A percentile compares a stretch with the other conserved stretches of the same genome.
phyloP scores from a whole-genome alignment of 805 yeast genomes.

The Blastobotrys americana region DNA sequence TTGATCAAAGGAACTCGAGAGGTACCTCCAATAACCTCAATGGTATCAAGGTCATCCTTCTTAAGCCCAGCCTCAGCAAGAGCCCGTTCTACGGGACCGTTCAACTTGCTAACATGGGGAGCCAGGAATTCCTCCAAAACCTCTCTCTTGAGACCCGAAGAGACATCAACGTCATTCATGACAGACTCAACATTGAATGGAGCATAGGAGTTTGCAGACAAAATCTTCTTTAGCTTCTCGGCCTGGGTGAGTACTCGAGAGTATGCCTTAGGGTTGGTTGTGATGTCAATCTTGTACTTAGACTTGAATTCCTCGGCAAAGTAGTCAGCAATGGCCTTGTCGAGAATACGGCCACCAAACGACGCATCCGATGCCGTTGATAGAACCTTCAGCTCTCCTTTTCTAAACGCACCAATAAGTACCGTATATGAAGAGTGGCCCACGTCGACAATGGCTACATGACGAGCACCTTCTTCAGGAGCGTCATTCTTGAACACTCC shows the following conservation, averaged over 20 bases:
- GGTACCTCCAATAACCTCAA: slow-evolving; percentile 97
- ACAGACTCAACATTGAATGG: slow-evolving; percentile 94
- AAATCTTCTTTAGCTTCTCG: slow-evolving; percentile 89
- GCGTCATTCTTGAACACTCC: slow-evolving; percentile 94
- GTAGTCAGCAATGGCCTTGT: slow-evolving; percentile 87
- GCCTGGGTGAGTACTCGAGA: slow-evolving; percentile 86
- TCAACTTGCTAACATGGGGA: slow-evolving; percentile 72
- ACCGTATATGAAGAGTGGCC: slow-evolving; percentile 96
- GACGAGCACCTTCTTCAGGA: slow-evolving; percentile 88
- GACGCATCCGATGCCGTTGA: slow-evolving; percentile 91
- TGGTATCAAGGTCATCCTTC: slow-evolving; percentile 71
- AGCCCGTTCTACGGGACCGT: slow-evolving; percentile 74
- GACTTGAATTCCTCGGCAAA: slow-evolving; percentile 87
- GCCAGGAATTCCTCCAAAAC: slow-evolving; percentile 84
- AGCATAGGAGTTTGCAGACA: slow-evolving; percentile 92
- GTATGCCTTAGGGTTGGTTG: slow-evolving; percentile 89
- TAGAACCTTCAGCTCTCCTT: slow-evolving; percentile 89
- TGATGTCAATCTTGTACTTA: slow-evolving; percentile 90
- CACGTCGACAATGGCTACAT: slow-evolving; percentile 89
- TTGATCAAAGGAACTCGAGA: slow-evolving; percentile 95
- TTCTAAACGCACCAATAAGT: slow-evolving; percentile 81
- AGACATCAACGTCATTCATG: slow-evolving; percentile 94
- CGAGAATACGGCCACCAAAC: slow-evolving; percentile 98
- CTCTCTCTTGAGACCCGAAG: slow-evolving; percentile 80
- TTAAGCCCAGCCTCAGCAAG: slow-evolving; percentile 69